Evolutionary conservation across 2,329 filamentous ascomycete genomes (phyloP).

Genomic region (Achaetomium macrosporum): DNA sequence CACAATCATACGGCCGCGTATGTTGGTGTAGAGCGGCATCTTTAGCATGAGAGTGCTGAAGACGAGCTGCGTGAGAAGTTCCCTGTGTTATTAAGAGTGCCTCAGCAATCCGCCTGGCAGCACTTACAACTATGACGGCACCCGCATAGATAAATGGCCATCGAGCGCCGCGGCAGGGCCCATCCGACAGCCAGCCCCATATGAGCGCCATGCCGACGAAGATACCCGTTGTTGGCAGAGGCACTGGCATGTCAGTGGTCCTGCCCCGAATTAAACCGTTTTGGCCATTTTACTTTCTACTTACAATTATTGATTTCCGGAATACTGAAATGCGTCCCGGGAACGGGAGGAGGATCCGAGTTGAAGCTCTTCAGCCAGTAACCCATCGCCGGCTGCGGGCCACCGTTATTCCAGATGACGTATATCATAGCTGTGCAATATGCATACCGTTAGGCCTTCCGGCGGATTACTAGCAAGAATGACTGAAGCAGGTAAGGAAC

Average conservation of each 20-base stretch:
- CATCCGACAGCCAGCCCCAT: background rate
- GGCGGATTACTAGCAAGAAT: background rate
- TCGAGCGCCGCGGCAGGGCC: background rate
- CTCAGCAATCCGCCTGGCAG: too few relatives aligned
- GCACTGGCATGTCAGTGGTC: background rate
- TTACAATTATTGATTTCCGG: background rate
- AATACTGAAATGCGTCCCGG: background rate
- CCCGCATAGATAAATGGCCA: background rate
- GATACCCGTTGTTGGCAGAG: background rate
- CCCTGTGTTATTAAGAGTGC: too few relatives aligned
- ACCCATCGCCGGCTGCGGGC: background rate
- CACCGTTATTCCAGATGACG: background rate
- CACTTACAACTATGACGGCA: background rate
- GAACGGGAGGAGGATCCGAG: background rate
- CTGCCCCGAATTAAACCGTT: too few relatives aligned
- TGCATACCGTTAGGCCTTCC: background rate
- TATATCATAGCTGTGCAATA: background rate
- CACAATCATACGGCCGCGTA: background rate
- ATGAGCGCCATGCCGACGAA: background rate
- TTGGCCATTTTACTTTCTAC: background rate
- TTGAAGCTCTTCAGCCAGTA: slow-evolving; percentile 4
- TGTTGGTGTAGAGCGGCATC: slow-evolving; percentile 1
- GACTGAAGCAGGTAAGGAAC: background rate
- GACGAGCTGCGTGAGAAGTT: background rate
- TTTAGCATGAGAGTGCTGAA: background rate